Base-by-base conservation (phyloP, 352 stramenopile species). In the Globisporangium perplexum region DNA sequence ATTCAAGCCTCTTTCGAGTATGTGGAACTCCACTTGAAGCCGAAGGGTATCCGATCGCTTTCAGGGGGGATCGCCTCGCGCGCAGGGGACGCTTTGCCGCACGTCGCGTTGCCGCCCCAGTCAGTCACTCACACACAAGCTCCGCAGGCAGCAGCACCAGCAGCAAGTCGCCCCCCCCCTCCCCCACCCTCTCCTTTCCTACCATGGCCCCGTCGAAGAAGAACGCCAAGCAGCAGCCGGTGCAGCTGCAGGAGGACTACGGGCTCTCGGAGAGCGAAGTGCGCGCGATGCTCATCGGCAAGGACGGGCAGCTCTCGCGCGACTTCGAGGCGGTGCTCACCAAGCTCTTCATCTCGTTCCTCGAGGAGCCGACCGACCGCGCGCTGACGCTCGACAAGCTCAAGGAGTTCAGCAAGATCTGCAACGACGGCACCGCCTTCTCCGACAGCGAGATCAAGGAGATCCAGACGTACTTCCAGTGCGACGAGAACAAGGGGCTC, bases 381-480 rank as follows among this genome's bases (percentile, higher is more conserved):
- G 83, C 72, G 47, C 60, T 92, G 60, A 88, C 79, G 62, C 73
- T 90, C 20, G 80, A 91, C 42, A 91, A 94, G 72, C 79, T 94
- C 55, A 86, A 85, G 67, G 80, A 88, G 20, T 94, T 94, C 54
- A 91, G 79, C 79, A 90, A 89, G 74, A 89, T 88, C 59, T 94
- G 84, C 64, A 94, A 94, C 63, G 74, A 93, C 58, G 83, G 83
- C 68, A 90, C 82, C 59, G 73, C 77, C n/a, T 95, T 95, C 69
- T 91, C 83, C 55, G 77, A 91, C 56, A 74, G 80, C 35, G 84
- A 95, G 69, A 91, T 95, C 70, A 90, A 92, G 71, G 84, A 95
- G 71, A 95, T 95, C 68, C 83, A 95, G 77, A 93, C 81, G 41
- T 95, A 95, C 70, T 95, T 95, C 68, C 80, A 95, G 68, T 95